phyloP scores from a whole-genome alignment of 805 yeast species.

The Sugiyamaella americana region DNA sequence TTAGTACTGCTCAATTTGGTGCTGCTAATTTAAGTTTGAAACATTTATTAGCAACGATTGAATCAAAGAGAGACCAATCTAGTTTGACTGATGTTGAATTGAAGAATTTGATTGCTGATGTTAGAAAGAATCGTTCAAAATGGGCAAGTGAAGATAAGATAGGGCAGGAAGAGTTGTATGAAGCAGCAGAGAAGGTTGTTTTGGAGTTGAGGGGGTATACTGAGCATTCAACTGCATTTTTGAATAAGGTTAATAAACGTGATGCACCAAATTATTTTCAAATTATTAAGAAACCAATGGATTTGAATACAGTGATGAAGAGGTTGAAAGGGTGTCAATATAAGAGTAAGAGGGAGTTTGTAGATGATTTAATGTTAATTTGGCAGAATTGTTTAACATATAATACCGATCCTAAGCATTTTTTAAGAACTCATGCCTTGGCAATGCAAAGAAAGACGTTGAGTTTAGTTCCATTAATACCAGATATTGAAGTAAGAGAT shows the following conservation, averaged over 20 bases:
- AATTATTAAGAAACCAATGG: conserved; percentile 92
- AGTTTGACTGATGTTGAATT: conserved; percentile 73
- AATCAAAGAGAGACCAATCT: conserved; percentile 68
- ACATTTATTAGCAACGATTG: conserved; percentile 73
- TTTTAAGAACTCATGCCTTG: conserved; percentile 80
- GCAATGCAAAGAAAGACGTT: conserved; percentile 92
- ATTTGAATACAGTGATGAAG: conserved; percentile 86
- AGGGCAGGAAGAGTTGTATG: conserved; percentile 97
- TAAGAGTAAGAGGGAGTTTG: conserved; percentile 78
- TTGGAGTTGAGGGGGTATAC: conserved; percentile 84
- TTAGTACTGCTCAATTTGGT: conserved; percentile 46
- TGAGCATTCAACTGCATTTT: conserved; percentile 92
- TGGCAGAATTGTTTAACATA: conserved; percentile 93
- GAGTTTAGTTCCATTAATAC: conserved; percentile 73
- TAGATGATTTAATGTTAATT: conserved; percentile 89
- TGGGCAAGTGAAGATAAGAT: conserved; percentile 95
- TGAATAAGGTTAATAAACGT: conserved; percentile 92
- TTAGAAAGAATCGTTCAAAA: conserved; percentile 88
- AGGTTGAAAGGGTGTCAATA: conserved; percentile 80
- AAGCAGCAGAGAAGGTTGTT: conserved; percentile 94
- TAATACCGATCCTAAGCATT: conserved; percentile 92
- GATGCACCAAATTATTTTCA: conserved; percentile 97
- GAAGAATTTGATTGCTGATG: conserved; percentile 81
- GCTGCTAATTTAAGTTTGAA: conserved; percentile 74
- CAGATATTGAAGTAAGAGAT: conserved; percentile 73